Evolutionary conservation across 2,329 filamentous ascomycete species (phyloP).

Genomic region (Verticillium dahliae): DNA sequence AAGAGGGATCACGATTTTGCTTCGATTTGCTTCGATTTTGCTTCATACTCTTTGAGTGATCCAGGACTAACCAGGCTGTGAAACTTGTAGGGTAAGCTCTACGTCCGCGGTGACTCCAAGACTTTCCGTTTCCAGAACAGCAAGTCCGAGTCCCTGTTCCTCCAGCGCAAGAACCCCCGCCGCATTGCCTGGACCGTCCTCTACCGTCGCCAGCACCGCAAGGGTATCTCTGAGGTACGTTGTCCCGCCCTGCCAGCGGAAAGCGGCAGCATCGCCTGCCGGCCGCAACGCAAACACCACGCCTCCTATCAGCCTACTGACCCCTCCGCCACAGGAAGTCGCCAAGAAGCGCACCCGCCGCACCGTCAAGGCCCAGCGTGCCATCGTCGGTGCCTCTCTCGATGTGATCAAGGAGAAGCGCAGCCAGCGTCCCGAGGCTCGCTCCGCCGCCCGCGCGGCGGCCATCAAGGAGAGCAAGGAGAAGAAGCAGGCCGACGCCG

Average conservation of each 20-base stretch:
- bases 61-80: constrained; percentile 18
- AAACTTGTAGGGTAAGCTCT: constrained; percentile 87
- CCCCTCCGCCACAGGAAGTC: constrained; percentile 68
- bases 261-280: neutral
- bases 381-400: constrained; percentile 97
- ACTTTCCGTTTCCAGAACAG: constrained; percentile 99
- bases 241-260: neutral
- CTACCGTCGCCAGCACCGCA: constrained; percentile 98
- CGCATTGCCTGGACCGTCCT: constrained; percentile 98
- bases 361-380: constrained; percentile 97
- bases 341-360: constrained; percentile 99
- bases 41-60: constrained; percentile 1
- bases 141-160: constrained; percentile 99
- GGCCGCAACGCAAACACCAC: too few species aligned
- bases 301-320: constrained; percentile 23
- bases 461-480: constrained; percentile 98
- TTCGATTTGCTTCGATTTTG: neutral
- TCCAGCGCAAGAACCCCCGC: constrained; percentile 99
- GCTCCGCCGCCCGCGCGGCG: constrained; percentile 77
- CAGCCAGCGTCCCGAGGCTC: constrained; percentile 88
- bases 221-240: constrained; percentile 99
- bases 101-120: constrained; percentile 99
- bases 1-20: neutral
- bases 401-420: constrained; percentile 99
- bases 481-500: constrained; percentile 85